Base-by-base conservation (phyloP, 2,329 filamentous ascomycete species). In the Beauveria sp. region DNA sequence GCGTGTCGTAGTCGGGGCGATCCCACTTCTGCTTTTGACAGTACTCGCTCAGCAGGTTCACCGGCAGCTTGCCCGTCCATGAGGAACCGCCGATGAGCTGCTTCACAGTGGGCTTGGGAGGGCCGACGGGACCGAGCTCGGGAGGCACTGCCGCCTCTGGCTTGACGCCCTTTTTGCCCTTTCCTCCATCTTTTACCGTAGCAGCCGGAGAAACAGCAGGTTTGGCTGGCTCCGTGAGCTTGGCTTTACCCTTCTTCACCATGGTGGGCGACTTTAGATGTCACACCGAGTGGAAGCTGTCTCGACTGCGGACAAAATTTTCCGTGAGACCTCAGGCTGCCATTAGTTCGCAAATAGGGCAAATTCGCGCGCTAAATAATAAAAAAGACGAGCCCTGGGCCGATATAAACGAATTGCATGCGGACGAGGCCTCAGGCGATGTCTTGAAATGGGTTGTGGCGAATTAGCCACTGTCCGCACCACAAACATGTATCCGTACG, bases 21-120 rank as follows among this genome's bases (percentile, higher is more conserved):
- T 91, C 90, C 94, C 94, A 99, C 71, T 91, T 91, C 73, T 96
- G 90, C 74, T 93, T 96, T 76, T 96, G 92, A 69, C 92, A 97
- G 75, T 96, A 90, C 79, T 97, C 94, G 41, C 90, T 91, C 65
- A 97, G 84, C 68, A 97, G 82, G 71, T 96, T 97, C 65, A 97
- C 90, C 1, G 94, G 94, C 37, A 99, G 79, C 73, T 99, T 99
- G 46, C 94, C 94, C 0, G 94, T 99, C 94, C 94, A 99, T 67
- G 92, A 97, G 62, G 91, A 86, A 54, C 94, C 94, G 47, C 92
- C 94, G 70, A 99, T 96, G 66, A 99, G 79, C 67, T 96, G 91
- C 73, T 88, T 88, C 50, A 83, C 82, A 2, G 86, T 86, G 16
- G 84, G 85, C 67, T 86, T 84, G 0, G 82, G 82, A 3, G 80